Evolutionary conservation across 2,329 filamentous ascomycete genomes (phyloP), one percentile per base, ranked within the genome.

Genomic region (Phaeosphaeria sp.): DNA sequence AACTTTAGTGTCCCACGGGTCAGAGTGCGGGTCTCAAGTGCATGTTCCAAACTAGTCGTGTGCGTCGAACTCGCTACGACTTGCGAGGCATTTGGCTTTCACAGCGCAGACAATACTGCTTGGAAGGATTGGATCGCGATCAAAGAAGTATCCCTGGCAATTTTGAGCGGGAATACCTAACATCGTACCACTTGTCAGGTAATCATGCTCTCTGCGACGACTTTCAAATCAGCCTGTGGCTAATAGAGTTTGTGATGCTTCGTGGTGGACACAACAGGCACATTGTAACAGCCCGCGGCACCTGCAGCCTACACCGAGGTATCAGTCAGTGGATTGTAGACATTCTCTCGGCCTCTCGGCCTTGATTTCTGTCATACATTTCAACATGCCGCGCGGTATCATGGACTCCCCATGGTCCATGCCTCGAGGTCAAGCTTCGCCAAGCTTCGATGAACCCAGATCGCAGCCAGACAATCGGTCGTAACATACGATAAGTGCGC

Each of bases 391-490:
- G 25, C 21, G 23, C 23, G 2, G 6, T 39, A 46, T 36, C 46
- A 50, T 50, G 53, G 41, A n/a, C 25, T 46, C 11, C 11, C 27
- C 2, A 25, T 55, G 41, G 53, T 27, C 47, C 18, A 41, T 50
- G 20, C 25, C 11, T 20, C 13, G 25, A 15, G n/a, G 23, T 51
- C 27, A 52, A 56, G 48, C 49, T 49, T 52, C 17, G 39, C 44
- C 33, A 56, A 56, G 54, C 54, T 58, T 58, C 52, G 18, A 13
- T 20, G 44, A n/a, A 48, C 43, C 50, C 25, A 33, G 36, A 21
- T 46, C 33, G 22, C 46, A 33, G 49, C 25, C 18, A 49, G 48
- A 52, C 9, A 9, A 9, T 52, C 20, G 10, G 46, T 25, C 41
- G 17, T 13, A 39, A 46, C 48, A 18, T 36, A 44, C 36, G 50